Evolutionary conservation across 106 monocot species (phyloP).

Genomic region (Alisma plantagoaquatica): DNA sequence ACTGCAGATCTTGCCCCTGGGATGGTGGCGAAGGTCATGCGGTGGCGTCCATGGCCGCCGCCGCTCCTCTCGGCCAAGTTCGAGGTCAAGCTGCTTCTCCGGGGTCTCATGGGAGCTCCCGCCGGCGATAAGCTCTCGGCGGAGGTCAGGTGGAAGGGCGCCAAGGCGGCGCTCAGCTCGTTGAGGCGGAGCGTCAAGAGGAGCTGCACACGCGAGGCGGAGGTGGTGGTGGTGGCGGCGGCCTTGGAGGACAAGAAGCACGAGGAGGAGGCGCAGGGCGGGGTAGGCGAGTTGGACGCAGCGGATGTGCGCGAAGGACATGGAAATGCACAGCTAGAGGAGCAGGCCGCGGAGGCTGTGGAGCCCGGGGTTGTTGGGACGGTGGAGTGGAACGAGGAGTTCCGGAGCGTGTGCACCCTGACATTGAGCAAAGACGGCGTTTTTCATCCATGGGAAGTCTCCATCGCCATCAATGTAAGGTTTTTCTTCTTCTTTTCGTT

Average conservation of each 20-base stretch:
- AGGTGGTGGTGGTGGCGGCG: conserved; percentile 2
- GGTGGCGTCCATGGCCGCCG: conserved; percentile 60
- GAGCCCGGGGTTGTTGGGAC: neutral
- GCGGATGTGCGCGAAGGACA: too few relatives aligned
- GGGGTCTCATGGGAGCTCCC: neutral
- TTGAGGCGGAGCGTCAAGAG: conserved; percentile 29
- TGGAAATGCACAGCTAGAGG: too few relatives aligned
- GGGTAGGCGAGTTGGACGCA: too few relatives aligned
- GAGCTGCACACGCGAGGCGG: conserved; percentile 48
- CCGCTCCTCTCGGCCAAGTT: neutral
- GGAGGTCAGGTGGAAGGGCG: conserved; percentile 53
- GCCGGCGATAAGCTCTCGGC: neutral
- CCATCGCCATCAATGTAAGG: conserved; percentile 58
- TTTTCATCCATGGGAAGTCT: conserved; percentile 67
- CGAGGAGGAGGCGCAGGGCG: neutral
- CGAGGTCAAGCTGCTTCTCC: neutral
- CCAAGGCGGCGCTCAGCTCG: conserved; percentile 29
- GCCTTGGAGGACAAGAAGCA: neutral
- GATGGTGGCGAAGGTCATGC: conserved; percentile 31
- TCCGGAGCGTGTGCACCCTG: conserved; percentile 29
- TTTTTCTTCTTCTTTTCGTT: neutral
- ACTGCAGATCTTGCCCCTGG: too few relatives aligned
- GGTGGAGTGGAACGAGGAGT: conserved; percentile 50
- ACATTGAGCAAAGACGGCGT: conserved; percentile 31
- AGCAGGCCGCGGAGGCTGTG: conserved; percentile 43